Percentiles rank a stretch among this genome's conserved stretches.
These are phyloP conservation scores for Fusarium fujikuroi DNA, from an alignment of 2,329 filamentous ascomycete species.

Conservation along the genomic window DNA sequence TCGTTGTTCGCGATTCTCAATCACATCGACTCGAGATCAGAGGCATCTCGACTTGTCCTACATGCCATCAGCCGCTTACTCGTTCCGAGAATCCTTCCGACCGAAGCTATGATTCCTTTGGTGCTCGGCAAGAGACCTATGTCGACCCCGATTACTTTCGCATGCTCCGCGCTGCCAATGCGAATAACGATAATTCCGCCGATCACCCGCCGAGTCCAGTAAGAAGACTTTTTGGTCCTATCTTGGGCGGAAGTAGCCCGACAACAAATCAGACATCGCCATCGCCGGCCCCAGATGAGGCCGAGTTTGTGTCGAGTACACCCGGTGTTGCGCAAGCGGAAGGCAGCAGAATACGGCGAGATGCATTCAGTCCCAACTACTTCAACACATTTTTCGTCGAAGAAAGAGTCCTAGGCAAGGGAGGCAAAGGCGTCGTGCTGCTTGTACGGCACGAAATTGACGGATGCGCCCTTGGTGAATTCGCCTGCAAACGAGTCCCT, in stretches of 20 bases:
- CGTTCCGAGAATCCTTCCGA: conserved; percentile 58
- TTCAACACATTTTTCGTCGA: conserved; percentile 94
- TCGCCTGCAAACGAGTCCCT: conserved; percentile 96
- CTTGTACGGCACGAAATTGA: conserved; percentile 95
- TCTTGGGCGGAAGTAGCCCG: conserved; percentile 44
- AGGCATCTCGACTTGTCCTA: conserved; percentile 84
- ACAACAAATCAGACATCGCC: conserved; percentile 26
- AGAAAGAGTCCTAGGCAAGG: conserved; percentile 84
- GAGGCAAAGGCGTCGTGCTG: conserved; percentile 93
- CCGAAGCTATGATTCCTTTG: conserved; percentile 58
- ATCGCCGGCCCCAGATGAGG: conserved; percentile 41
- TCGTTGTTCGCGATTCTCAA: conserved; percentile 88
- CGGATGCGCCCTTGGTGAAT: conserved; percentile 86
- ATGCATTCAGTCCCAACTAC: conserved; percentile 91
- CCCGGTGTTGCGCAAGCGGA: conserved; percentile 58
- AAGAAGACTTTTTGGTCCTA: conserved; percentile 62
- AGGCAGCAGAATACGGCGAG: conserved; percentile 79
- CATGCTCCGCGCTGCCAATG: conserved; percentile 75
- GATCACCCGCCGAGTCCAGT: conserved; percentile 63
- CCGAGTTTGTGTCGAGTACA: conserved; percentile 66
- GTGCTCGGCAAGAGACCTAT: conserved; percentile 69
- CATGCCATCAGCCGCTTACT: conserved; percentile 80
- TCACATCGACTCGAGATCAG: conserved; percentile 88
- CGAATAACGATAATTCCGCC: conserved; percentile 54
- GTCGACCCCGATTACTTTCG: conserved; percentile 95